Evolutionary conservation across 805 yeast species (phyloP), one percentile per base, ranked within the genome.

Genomic region (Blastobotrys peoriensis): DNA sequence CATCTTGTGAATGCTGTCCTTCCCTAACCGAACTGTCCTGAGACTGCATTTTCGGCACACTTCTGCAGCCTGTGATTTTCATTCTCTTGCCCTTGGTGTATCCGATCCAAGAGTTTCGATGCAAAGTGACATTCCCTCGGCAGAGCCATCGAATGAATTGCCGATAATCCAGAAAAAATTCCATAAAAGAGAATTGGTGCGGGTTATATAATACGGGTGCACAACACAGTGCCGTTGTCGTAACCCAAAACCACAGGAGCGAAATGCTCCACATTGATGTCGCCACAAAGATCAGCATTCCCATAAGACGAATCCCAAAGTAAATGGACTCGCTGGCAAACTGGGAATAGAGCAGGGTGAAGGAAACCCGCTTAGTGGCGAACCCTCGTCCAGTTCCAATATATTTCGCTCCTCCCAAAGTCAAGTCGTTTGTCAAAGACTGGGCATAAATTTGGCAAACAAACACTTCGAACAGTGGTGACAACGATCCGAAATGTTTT

Each of bases 181-280:
- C 95, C 59, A 79, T 82, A 81, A 86, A 78, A 38, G 93, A 76
- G 63, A 87, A 88, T 70, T 88, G 96, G 69, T 88, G 96, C 28
- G 97, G 96, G 66, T 88, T 88, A 78, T 85, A 88, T 41, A 88
- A 62, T 60, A 86, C 83, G 56, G 97, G 97, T 41, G 96, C 79
- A 56, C 86, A 75, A 70, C 86, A 75, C 60, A 89, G 72, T 1
- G 96, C 81, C 22, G 87, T 74, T 51, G 86, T 72, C 10, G 94
- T 83, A 45, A 88, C 81, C 96, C 96, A 88, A 75, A 88, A 88
- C 95, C 96, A 88, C 46, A 88, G 68, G 53, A 87, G 73, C 37
- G 95, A 83, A 20, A 93, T 80, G 70, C 83, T 74, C 88, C 89
- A 84, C 73, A 80, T 75, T 0, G 78, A 66, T 10, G 78, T 55